Evolutionary conservation across 2,329 filamentous ascomycete species (phyloP).

Genomic region (Talaromyces albobiverticillius): DNA sequence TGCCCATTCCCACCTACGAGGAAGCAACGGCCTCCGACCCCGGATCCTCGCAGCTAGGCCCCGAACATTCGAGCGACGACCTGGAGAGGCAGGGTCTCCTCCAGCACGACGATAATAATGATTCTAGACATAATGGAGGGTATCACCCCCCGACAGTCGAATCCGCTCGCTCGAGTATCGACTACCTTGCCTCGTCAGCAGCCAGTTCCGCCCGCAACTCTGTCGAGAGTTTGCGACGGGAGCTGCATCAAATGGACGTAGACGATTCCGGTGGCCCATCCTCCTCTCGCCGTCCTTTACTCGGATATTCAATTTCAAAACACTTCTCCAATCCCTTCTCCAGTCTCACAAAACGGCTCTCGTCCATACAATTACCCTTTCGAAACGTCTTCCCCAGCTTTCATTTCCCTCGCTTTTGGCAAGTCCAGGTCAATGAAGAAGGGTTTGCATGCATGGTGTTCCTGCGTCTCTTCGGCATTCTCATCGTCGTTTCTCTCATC

Average conservation of each 20-base stretch:
- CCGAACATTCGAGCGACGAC: constrained; percentile 64
- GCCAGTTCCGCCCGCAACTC: constrained; percentile 54
- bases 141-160: constrained; percentile 83
- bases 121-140: constrained; percentile 42
- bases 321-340: constrained; percentile 58
- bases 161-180: constrained; percentile 66
- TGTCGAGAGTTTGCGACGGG: constrained; percentile 66
- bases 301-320: constrained; percentile 54
- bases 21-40: constrained; percentile 67
- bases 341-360: constrained; percentile 56
- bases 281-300: constrained; percentile 32
- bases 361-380: constrained; percentile 53
- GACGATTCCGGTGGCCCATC: constrained; percentile 61
- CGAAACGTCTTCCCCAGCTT: constrained; percentile 43
- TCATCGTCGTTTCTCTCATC: constrained; percentile 72
- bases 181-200: constrained; percentile 53
- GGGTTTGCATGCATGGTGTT: constrained; percentile 63
- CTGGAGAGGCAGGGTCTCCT: constrained; percentile 77
- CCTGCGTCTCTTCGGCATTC: constrained; percentile 69
- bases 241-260: constrained; percentile 87
- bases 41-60: constrained; percentile 49
- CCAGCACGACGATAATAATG: constrained; percentile 48
- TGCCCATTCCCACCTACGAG: constrained; percentile 80
- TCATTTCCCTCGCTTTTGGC: constrained; percentile 36
- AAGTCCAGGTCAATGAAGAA: constrained; percentile 38